These are phyloP conservation scores for Guillardia theta DNA, from an alignment of 78 protist species.

Conservation along the genomic window DNA sequence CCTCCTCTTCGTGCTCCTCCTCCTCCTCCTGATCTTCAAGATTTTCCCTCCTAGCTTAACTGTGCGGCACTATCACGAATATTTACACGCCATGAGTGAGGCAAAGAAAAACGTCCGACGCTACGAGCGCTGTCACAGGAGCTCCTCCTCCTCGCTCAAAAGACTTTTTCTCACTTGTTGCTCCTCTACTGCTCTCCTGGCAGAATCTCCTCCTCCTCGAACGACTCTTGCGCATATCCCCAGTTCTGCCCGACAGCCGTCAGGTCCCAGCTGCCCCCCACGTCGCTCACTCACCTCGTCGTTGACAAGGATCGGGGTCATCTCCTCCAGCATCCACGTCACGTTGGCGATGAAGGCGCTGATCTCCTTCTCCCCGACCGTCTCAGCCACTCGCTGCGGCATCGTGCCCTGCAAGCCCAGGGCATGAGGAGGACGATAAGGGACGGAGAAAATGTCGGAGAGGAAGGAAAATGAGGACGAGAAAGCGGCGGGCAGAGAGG, in stretches of 20 bases:
- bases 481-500: neutral
- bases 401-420: constrained; percentile 29
- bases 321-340: neutral
- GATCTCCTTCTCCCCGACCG: neutral
- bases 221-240: neutral
- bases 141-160: too few relatives aligned
- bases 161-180: too few relatives aligned
- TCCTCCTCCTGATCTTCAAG: too few relatives aligned
- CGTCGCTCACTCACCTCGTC: neutral
- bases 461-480: neutral
- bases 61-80: too few relatives aligned
- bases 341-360: constrained; percentile 15
- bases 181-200: too few relatives aligned
- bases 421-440: neutral
- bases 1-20: too few relatives aligned
- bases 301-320: neutral
- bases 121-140: too few relatives aligned
- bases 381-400: constrained; percentile 45
- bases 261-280: neutral
- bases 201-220: neutral
- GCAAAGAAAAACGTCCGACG: too few relatives aligned
- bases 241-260: neutral
- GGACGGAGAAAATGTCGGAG: neutral
- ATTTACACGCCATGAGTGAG: too few relatives aligned
- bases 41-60: too few relatives aligned